These are phyloP conservation scores for Cicer yamashitae DNA, from an alignment of 306 rosid genomes.

Conservation along the genomic window DNA sequence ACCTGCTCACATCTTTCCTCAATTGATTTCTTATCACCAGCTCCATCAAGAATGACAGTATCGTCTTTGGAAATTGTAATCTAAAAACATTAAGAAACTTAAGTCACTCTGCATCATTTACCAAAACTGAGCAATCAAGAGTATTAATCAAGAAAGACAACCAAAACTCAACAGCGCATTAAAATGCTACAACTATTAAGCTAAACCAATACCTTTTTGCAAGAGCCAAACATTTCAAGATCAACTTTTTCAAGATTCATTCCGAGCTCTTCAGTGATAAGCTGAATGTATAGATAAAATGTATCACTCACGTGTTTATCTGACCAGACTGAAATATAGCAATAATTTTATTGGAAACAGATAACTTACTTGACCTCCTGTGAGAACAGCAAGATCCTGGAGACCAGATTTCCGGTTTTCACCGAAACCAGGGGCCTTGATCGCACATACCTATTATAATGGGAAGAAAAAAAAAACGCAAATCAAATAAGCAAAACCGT, in stretches of 20 bases:
- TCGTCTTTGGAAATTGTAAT: constrained; percentile 92
- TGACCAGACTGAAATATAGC: neutral
- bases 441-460: constrained; percentile 81
- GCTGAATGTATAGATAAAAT: constrained; percentile 51
- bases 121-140: neutral
- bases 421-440: constrained; percentile 98
- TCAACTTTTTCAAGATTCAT: constrained; percentile 91
- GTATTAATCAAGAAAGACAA: neutral
- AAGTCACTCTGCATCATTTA: neutral
- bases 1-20: constrained; percentile 99
- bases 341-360: neutral
- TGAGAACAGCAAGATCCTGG: constrained; percentile 91
- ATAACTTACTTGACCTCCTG: constrained; percentile 80
- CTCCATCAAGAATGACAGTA: constrained; percentile 94
- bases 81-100: constrained; percentile 45
- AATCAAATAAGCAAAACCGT: constrained; percentile 24
- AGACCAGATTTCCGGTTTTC: constrained; percentile 84
- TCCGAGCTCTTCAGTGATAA: constrained; percentile 94
- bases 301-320: constrained; percentile 20
- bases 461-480: neutral
- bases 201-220: constrained; percentile 75
- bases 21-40: constrained; percentile 89
- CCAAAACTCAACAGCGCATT: neutral
- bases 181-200: constrained; percentile 2
- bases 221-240: constrained; percentile 75